Base-by-base conservation (phyloP, 2,329 filamentous ascomycete species). In the Epichloe sibirici region DNA sequence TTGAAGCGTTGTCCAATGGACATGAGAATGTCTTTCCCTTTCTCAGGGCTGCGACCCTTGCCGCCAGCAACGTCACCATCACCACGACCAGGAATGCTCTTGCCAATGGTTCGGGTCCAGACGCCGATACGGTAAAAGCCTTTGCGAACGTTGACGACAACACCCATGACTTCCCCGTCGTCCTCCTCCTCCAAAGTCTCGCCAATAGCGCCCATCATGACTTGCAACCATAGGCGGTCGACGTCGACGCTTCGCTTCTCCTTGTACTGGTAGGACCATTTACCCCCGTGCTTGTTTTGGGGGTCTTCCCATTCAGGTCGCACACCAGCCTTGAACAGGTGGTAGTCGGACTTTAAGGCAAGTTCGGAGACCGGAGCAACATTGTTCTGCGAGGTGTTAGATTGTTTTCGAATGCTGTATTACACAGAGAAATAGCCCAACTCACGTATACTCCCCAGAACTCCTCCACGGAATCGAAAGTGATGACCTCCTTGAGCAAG, bases 401-500 rank as follows among this genome's bases (percentile, higher is more conserved):
- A 62, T 39, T 49, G 49, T 31, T 48, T 35, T 37, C 54, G 5
- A 43, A 17, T 13, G 13, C 15, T 8, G 6, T 3, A 6, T 17
- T 48, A 13, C 7, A 55, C 50, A 47, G 56, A 53, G 54, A 54
- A 49, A 34, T 5, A 42, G 11, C 12, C 8, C 17, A 13, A 77
- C 90, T 69, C 79, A 98, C 94, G 72, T 97, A 97, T 68, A 98
- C 88, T 55, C 93, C 93, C 93, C 93, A 98, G 73, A 98, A 98
- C 71, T 98, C 94, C 74, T 98, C 93, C 28, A 98, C 93, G 3
- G 90, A 95, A 74, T 95, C 89, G 65, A 98, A 97, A 53, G 89
- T 96, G 65, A 98, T 96, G 62, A 98, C 91, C 71, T 98, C 90
- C 76, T 98, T 98, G 57, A 98, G 75, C 57, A 97, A 76, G 68